Evolutionary conservation across 2,329 filamentous ascomycete species (phyloP), one percentile per base, ranked within the genome.

Genomic region (Fusarium sambucinum): DNA sequence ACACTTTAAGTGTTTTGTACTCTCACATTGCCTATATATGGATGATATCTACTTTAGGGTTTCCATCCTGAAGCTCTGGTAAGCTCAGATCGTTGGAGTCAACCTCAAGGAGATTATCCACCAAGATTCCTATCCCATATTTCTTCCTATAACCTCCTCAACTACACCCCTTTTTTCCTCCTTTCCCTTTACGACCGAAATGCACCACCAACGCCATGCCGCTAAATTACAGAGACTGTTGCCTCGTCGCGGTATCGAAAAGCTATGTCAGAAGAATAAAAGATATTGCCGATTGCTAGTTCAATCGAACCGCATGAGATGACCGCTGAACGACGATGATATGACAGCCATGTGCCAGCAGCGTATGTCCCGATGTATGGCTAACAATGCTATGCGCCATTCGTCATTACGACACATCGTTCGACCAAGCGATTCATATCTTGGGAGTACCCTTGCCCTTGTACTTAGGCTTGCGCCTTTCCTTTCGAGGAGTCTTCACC

Each of bases 141-240:
- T 23, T 8, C 42, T 25, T 41, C 37, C 29, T 29, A 37, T 46
- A 54, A 21, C 12, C 30, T 38, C 21, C 37, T 48, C 32, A 37
- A 58, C 42, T n/a, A 45, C 56, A 44, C 52, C 17, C 38, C 48
- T 45, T 41, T 62, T 69, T 63, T 45, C 42, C 32, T 35, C 27
- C 55, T 57, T 50, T 60, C 44, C 66, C 23, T 48, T 68, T 50
- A 47, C 55, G 38, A 68, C 53, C 53, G 45, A 68, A 73, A 71
- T 67, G 59, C 67, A 72, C 71, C 72, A 65, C 68, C 68, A 74
- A 74, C 73, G 73, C 73, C 73, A 59, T 73, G 70, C 68, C 68
- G 69, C 71, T 63, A 63, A 70, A 70, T 63, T 58, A 68, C 45
- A 72, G 65, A 73, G 72, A 71, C 69, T 40, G 42, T 44, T 46